Conservation (phyloP, 768 basidiomycete genomes). For the Leccinum boreale region DNA sequence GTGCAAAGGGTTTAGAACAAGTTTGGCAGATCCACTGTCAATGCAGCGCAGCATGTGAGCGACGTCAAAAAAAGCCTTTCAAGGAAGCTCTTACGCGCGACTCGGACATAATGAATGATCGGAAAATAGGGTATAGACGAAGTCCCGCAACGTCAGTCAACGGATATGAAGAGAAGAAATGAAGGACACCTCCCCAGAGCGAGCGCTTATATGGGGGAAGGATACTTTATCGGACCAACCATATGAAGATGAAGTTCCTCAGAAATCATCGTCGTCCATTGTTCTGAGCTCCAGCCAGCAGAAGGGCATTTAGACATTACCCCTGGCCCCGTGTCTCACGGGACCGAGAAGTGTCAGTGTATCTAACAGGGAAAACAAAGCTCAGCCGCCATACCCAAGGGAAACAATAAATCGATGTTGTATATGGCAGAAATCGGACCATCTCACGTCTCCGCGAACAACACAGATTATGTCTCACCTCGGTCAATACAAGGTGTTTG, state of each 20-base stretch:
- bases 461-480: slow-evolving; percentile 31
- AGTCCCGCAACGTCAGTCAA: slow-evolving; percentile 43
- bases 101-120: slow-evolving; percentile 13
- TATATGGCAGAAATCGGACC: slow-evolving; percentile 3
- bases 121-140: slow-evolving; percentile 33
- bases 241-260: slow-evolving; percentile 8
- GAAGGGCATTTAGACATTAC: slow-evolving; percentile 2
- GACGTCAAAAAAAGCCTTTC: not conserved
- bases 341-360: slow-evolving; percentile 8
- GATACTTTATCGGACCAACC: slow-evolving; percentile 9
- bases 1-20: slow-evolving; percentile 50
- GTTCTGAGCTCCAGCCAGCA: slow-evolving; percentile 12
- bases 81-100: slow-evolving; percentile 17
- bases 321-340: slow-evolving; percentile 2
- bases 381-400: not conserved
- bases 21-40: slow-evolving; percentile 38
- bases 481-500: slow-evolving; percentile 24
- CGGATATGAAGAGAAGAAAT: slow-evolving; percentile 12
- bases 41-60: not conserved
- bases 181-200: not conserved
- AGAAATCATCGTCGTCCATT: slow-evolving; percentile 17
- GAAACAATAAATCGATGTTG: slow-evolving; percentile 24
- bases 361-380: slow-evolving; percentile 23
- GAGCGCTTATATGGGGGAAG: slow-evolving; percentile 19
- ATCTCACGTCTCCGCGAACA: slow-evolving; percentile 13